phyloP scores from a whole-genome alignment of 768 basidiomycete genomes.

The Lenzites betulinus region DNA sequence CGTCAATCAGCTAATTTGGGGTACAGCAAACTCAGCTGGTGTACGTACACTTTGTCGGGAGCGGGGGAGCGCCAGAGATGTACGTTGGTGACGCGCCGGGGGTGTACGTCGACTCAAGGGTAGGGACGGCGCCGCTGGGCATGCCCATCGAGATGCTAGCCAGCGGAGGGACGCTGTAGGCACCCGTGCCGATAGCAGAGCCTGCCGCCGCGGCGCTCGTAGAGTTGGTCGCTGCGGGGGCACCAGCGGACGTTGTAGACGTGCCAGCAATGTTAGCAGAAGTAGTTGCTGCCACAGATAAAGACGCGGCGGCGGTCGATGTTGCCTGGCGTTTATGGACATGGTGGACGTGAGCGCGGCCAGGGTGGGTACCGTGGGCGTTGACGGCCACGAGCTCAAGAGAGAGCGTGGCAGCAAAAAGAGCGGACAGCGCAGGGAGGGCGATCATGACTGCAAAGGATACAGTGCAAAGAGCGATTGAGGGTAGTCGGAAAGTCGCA shows the following conservation, averaged over 20 bases:
- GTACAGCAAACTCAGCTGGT: neutral
- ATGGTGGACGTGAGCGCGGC: constrained; percentile 3
- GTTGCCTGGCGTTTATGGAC: constrained; percentile 21
- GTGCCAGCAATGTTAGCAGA: constrained; percentile 17
- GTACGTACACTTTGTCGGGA: constrained; percentile 65
- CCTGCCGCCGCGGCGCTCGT: constrained; percentile 11
- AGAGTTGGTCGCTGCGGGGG: constrained; percentile 16
- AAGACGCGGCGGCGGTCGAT: constrained; percentile 13
- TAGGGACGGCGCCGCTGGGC: constrained; percentile 51
- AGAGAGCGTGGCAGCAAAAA: constrained; percentile 24
- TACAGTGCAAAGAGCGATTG: constrained; percentile 9
- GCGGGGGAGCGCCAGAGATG: constrained; percentile 55
- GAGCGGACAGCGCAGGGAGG: constrained; percentile 24
- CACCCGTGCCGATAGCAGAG: constrained; percentile 31
- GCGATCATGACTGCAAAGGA: constrained; percentile 15
- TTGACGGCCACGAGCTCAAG: constrained; percentile 19
- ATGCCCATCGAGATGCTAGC: constrained; percentile 63
- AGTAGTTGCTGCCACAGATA: constrained; percentile 18
- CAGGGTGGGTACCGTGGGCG: constrained; percentile 8
- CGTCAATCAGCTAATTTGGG: neutral
- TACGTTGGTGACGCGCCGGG: constrained; percentile 65
- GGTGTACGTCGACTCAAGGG: constrained; percentile 53
- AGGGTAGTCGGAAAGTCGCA: constrained; percentile 10
- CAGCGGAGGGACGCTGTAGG: constrained; percentile 58
- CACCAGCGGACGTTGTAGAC: neutral